Evolutionary conservation across 495 filamentous ascomycete genomes (phyloP), one percentile per base, ranked within the genome.

Genomic region (Beverwykella pulmonaria): DNA sequence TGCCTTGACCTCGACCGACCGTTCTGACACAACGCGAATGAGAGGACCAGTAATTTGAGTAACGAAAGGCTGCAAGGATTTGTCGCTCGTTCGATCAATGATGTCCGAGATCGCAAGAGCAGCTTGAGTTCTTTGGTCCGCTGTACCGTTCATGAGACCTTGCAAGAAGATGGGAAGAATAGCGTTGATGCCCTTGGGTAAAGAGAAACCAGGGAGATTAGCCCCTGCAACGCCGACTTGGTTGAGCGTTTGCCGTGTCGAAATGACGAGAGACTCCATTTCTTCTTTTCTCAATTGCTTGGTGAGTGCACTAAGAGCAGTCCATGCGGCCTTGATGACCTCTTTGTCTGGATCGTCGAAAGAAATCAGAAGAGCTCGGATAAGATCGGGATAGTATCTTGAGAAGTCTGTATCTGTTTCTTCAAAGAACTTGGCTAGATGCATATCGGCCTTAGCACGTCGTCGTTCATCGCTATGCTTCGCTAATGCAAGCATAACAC

Each of bases 171-270:
- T 97, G 2, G 95, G 95, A 52, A 98, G 79, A 65, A 98, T 88
- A 59, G 95, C 92, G 75, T 92, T 97, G 83, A 98, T 97, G 59
- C 94, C 94, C 84, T 98, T 98, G 6, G 94, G 94, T 56, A 98
- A 80, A 59, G 87, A 85, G 81, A 98, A 98, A 26, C 94, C 94
- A 10, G 92, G 84, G 19, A 98, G 82, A 72, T 93, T 87, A 23
- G 87, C 83, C 5, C 95, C 95, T 49, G 93, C 78, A 17, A 96
- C 89, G 52, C 94, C 94, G 30, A 98, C 91, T 67, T 92, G 91
- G 58, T 89, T 84, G 52, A 98, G 79, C 1, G 90, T 84, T 72
- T 93, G 88, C 36, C 93, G 86, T 0, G 93, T 95, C 5, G 93
- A 92, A 65, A 86, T 80, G 9, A 93, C 92, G n/a, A 98, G 79